Base-by-base conservation (phyloP, 2,329 filamentous ascomycete species). In the Alternaria sp. region DNA sequence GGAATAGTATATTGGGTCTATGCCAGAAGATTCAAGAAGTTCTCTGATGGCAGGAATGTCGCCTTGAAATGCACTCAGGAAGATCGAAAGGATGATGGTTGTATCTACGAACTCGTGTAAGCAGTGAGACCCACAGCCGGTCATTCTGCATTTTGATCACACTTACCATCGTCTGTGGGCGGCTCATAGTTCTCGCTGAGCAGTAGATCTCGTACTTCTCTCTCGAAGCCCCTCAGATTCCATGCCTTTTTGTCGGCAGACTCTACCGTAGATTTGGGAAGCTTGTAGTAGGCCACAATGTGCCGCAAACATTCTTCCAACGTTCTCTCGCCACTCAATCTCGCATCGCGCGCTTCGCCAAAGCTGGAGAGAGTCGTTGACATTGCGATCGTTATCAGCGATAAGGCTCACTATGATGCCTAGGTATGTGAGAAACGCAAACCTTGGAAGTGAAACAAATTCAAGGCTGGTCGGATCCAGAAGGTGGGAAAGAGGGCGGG, bases 221-320 rank as follows among this genome's bases (percentile, higher is more conserved):
- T n/a, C 32, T 62, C 59, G 59, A 62, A 62, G 32, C 46, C 46
- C 44, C 32, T 40, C 17, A 32, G 52, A 4, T 57, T n/a, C 26
- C 47, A 62, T 52, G 47, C 46, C 19, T 43, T 45, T 13, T 57
- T 32, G 28, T 49, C 59, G 57, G 57, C 59, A 43, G 54, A 47
- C 21, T 62, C 59, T 62, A 54, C 23, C 32, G 52, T 23, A 36
- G 57, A 53, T 46, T 49, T 62, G 23, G 47, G 28, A 47, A 40
- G 46, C 17, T 28, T 47, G 51, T 62, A 57, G 46, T 62, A 54
- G 17, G 53, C 59, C 32, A 62, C 54, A 53, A 57, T 49, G 43
- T 57, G 59, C 26, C 45, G 52, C 47, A 62, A 49, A 44, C 26
- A 53, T 53, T 57, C 54, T 57, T 62, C 59, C 6, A 62, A n/a